A percentile compares a stretch with the other conserved stretches of the same genome.
phyloP scores from a whole-genome alignment of 345 rosid species.

The Populus tremula region DNA sequence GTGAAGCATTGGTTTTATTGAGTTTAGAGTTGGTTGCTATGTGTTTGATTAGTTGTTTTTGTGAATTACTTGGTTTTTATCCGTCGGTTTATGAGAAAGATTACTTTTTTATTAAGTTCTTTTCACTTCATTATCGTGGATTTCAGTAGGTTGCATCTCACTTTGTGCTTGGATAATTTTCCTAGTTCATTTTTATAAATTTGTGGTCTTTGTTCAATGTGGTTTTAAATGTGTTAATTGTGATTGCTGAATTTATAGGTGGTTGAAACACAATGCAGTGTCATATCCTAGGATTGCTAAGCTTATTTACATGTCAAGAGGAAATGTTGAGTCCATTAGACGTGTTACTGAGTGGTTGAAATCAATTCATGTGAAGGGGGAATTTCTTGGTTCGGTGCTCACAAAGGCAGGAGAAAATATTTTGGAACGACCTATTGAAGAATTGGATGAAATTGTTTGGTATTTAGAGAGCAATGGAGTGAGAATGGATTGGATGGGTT shows the following conservation, averaged over 20 bases:
- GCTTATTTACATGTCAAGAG: conserved; percentile 63
- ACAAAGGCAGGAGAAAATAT: conserved; percentile 59
- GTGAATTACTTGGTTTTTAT: background rate
- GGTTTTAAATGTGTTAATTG: conserved; percentile 4
- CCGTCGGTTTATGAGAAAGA: background rate
- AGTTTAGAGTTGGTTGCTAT: background rate
- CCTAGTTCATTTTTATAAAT: background rate
- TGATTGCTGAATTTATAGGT: conserved; percentile 49
- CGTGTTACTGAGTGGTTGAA: conserved; percentile 65
- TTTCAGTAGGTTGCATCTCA: background rate
- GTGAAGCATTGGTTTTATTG: background rate
- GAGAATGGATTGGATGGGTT: conserved; percentile 86
- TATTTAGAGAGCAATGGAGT: conserved; percentile 70
- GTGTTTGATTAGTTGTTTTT: background rate
- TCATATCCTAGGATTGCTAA: conserved; percentile 75
- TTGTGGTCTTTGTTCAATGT: background rate
- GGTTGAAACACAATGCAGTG: conserved; percentile 80
- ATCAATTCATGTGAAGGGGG: conserved; percentile 69
- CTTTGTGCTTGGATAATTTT: background rate
- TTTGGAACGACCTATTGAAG: conserved; percentile 47
- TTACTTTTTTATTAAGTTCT: no score
- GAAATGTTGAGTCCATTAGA: conserved; percentile 61
- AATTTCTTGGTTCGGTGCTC: conserved; percentile 64
- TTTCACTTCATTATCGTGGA: background rate
- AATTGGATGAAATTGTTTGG: conserved; percentile 58